Evolutionary conservation across 2,329 filamentous ascomycete genomes (phyloP).

Genomic region (Bimuria novae-zelandiae): DNA sequence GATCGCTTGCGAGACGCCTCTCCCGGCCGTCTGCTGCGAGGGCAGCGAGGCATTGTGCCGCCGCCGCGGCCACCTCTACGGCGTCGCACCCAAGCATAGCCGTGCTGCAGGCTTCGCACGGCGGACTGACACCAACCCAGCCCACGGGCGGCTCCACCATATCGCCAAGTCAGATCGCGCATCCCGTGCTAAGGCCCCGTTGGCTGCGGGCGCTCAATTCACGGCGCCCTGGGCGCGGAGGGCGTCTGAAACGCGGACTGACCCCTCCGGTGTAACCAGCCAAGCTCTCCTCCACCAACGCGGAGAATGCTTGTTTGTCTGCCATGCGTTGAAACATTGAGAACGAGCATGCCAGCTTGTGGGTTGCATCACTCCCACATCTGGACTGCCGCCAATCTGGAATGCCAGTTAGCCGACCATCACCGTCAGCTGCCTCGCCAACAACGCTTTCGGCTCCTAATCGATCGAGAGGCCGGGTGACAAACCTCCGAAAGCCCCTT

Average conservation of each 20-base stretch:
- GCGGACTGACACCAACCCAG: background rate
- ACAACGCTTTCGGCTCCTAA: background rate
- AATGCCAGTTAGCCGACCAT: background rate
- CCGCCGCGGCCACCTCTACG: background rate
- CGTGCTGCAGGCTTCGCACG: background rate
- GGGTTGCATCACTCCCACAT: slow-evolving; percentile 3
- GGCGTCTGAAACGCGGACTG: slow-evolving; percentile 16
- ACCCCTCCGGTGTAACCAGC: slow-evolving; percentile 27
- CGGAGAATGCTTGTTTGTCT: slow-evolving; percentile 20
- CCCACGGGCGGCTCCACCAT: background rate
- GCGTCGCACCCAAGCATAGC: slow-evolving; percentile 4
- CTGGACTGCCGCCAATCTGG: background rate
- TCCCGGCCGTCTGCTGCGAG: background rate
- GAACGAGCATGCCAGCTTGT: slow-evolving; percentile 16
- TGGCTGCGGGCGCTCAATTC: background rate
- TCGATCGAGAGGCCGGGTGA: background rate
- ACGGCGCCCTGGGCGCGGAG: background rate
- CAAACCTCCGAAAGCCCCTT: background rate
- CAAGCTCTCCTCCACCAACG: slow-evolving; percentile 15
- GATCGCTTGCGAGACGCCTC: slow-evolving; percentile 16
- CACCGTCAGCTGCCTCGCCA: background rate
- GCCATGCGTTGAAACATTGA: slow-evolving; percentile 17
- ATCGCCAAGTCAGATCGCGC: slow-evolving; percentile 4
- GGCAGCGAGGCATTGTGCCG: background rate
- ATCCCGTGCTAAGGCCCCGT: background rate